These are phyloP conservation scores for Syzygium jambos DNA, from an alignment of 345 rosid species.

Conservation along the genomic window DNA sequence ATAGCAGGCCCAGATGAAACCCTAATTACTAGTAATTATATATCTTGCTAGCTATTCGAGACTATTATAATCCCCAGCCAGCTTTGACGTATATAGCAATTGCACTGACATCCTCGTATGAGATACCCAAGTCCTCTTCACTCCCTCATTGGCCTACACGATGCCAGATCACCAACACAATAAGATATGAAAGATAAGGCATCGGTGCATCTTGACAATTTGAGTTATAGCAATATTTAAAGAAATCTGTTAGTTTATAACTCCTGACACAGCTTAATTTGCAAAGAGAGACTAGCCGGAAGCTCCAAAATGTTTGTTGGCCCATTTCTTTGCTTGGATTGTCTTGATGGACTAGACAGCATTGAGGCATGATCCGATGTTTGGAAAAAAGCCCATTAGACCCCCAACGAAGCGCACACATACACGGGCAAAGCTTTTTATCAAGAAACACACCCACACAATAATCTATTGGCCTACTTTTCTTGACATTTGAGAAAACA, in stretches of 20 bases:
- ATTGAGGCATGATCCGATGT: background rate
- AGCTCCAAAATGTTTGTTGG: background rate
- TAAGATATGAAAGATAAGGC: background rate
- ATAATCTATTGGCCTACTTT: background rate
- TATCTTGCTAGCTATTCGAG: background rate
- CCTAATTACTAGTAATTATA: background rate
- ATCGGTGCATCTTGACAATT: background rate
- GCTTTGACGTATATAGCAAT: background rate
- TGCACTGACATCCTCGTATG: background rate
- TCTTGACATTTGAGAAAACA: background rate
- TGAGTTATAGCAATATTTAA: background rate
- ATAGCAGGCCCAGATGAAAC: background rate
- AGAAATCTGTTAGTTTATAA: background rate
- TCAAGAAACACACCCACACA: background rate
- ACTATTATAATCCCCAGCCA: background rate
- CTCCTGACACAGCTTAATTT: background rate
- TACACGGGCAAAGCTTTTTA: background rate
- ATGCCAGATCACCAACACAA: background rate
- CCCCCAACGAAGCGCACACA: background rate
- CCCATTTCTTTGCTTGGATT: background rate
- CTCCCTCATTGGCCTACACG: background rate
- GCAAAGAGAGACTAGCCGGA: background rate
- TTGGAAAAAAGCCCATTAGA: background rate
- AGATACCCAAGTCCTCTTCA: background rate
- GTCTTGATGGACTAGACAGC: background rate